A percentile compares a stretch with the other conserved stretches of the same genome.
phyloP scores from a whole-genome alignment of 192 early-diverging fungal species.

The Rhizophlyctis rosea region DNA sequence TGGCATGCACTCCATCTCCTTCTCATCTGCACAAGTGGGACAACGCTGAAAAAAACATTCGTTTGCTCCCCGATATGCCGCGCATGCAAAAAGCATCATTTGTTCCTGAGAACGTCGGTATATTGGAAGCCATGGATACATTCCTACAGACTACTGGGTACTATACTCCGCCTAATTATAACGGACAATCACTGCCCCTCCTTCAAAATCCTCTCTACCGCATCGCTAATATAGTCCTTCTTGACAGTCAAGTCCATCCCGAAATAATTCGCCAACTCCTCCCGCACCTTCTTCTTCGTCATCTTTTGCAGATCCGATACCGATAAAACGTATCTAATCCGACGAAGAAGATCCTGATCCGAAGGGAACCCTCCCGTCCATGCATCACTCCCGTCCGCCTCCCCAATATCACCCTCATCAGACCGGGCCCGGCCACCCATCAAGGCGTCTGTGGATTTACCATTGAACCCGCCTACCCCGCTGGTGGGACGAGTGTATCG shows the following conservation, averaged over 20 bases:
- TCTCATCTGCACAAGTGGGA: too few species aligned
- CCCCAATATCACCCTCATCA: not conserved
- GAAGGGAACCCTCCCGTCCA: constrained; percentile 53
- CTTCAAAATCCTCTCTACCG: constrained; percentile 54
- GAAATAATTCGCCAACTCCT: constrained; percentile 62
- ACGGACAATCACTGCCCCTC: too few species aligned
- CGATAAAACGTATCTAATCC: constrained; percentile 69
- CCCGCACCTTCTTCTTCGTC: constrained; percentile 81
- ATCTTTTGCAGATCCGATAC: constrained; percentile 68
- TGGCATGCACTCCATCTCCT: too few species aligned
- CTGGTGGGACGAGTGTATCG: not conserved
- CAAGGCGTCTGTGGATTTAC: not conserved
- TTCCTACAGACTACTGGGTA: too few species aligned
- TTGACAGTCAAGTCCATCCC: constrained; percentile 60
- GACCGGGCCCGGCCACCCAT: not conserved
- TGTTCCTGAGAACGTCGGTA: too few species aligned
- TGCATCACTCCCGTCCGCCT: not conserved
- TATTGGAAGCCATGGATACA: too few species aligned
- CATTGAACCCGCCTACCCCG: not conserved
- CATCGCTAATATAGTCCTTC: constrained; percentile 71
- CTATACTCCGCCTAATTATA: too few species aligned
- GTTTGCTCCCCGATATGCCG: too few species aligned
- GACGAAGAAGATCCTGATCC: constrained; percentile 71
- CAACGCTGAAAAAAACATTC: too few species aligned
- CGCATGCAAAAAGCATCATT: too few species aligned